Base-by-base conservation (phyloP, 495 filamentous ascomycete species). In the Letharia lupina region DNA sequence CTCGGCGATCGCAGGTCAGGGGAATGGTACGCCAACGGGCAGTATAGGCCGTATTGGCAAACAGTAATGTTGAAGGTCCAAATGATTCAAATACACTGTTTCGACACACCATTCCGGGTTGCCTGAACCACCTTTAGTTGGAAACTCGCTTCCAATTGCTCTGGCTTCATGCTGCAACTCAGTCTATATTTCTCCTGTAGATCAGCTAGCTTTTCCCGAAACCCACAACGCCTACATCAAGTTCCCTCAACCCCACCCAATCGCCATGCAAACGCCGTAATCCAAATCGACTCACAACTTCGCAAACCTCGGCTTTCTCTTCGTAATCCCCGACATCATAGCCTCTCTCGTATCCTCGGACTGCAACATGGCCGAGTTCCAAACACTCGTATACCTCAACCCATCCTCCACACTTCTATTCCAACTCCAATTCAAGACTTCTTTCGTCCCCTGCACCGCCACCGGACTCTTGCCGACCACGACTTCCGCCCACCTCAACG, bases 401-500 rank as follows among this genome's bases (percentile, higher is more conserved):
- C 88, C 91, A 71, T 96, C 91, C 62, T 82, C 83, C 15, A 95
- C 86, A 0, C 82, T 78, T 72, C 90, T 83, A 76, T 95, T 93
- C 70, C 91, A 80, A 54, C 86, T 88, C 71, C 86, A 93, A 76
- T 98, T 96, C 74, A 98, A 73, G 61, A 98, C 72, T 75, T 96
- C 89, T 80, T 98, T 98, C 31, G 94, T 98, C 6, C 91, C 89
- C 77, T 93, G 87, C 68, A 96, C 90, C 0, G 91, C 94, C 33
- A 98, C 85, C 0, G 94, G 94, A 71, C 90, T 95, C 83, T 98
- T 97, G 8, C 72, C 76, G 45, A 89, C 88, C 23, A 98, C 84
- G 71, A 86, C 65, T 16, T 68, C 74, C 11, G 89, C 91, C 73
- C 91, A 65, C 74, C 86, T 81, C 66, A 93, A 31, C 2, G 85